Conservation (phyloP, 2,329 filamentous ascomycete species). For the Ploettnerulaceae sp. region DNA sequence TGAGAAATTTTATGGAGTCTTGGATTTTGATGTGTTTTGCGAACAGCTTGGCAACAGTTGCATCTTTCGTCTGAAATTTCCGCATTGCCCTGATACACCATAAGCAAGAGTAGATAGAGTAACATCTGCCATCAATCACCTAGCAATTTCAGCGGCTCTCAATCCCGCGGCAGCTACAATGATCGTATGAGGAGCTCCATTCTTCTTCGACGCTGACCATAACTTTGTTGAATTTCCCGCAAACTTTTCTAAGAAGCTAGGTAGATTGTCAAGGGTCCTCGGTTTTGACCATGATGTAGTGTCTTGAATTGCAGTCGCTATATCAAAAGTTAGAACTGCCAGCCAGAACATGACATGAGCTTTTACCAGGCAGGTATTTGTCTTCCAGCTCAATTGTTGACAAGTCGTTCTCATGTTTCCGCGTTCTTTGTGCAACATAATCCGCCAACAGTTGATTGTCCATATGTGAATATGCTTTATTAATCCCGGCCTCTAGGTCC, state of each 20-base stretch:
- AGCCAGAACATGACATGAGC: neutral
- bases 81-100: conserved; percentile 55
- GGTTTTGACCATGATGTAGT: conserved; percentile 67
- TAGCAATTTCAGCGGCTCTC: conserved; percentile 77
- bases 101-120: conserved; percentile 9
- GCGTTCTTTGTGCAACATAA: conserved; percentile 74
- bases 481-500: conserved; percentile 69
- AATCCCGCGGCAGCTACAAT: conserved; percentile 82
- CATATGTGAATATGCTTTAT: conserved; percentile 76
- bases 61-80: conserved; percentile 74
- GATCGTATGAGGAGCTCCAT: conserved; percentile 77
- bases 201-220: conserved; percentile 57
- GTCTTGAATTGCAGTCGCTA: conserved; percentile 72
- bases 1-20: conserved; percentile 74
- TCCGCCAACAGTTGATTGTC: conserved; percentile 80
- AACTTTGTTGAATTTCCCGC: conserved; percentile 54
- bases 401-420: conserved; percentile 72
- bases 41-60: conserved; percentile 83
- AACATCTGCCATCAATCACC: conserved; percentile 43
- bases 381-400: conserved; percentile 82
- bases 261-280: conserved; percentile 67
- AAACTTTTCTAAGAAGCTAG: conserved; percentile 70
- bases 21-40: conserved; percentile 97
- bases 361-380: conserved; percentile 68
- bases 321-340: neutral